Evolutionary conservation across 495 filamentous ascomycete genomes (phyloP), one percentile per base, ranked within the genome.

Genomic region (Daldinia caldariorum): DNA sequence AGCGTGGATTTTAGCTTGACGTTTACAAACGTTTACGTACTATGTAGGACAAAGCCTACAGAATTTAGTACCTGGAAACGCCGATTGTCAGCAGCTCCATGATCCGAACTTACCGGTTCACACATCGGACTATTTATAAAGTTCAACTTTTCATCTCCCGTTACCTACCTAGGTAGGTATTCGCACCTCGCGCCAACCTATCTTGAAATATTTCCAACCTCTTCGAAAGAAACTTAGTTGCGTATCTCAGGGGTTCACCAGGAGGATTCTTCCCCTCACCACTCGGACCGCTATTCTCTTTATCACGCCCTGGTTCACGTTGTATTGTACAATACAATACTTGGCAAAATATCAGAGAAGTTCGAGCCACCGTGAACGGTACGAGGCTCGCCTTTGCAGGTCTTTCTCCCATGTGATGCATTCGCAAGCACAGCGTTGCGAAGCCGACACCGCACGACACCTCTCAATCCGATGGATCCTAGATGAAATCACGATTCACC

Each of bases 401-500:
- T 72, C 65, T 65, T 65, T 66, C 43, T 57, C 61, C 41, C 57
- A 47, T 65, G 45, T 58, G 51, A 66, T 66, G 50, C 22, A 39
- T 58, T 39, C 51, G 31, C 39, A 49, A 61, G 41, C 29, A 47
- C 50, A 67, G 61, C 69, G 55, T 57, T 64, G 50, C 61, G 64
- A 61, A 56, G 61, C 34, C 63, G 37, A 61, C 51, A 67, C 41
- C 55, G 57, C 43, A 59, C 60, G 32, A 68, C 60, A 59, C 70
- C n/a, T 58, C 57, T 60, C 55, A 57, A 65, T 45, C 61, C 57
- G 31, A 34, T 32, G 35, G 47, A 20, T 34, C 32, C 58, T 68
- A 66, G 41, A 72, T 68, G 64, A 72, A 66, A 68, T 69, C 70
- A 58, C 54, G 18, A 70, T 49, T 55, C 67, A 63, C 32, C 58